These are phyloP conservation scores for Paxillus rubicundulus DNA, from an alignment of 768 basidiomycete genomes.

Conservation along the genomic window DNA sequence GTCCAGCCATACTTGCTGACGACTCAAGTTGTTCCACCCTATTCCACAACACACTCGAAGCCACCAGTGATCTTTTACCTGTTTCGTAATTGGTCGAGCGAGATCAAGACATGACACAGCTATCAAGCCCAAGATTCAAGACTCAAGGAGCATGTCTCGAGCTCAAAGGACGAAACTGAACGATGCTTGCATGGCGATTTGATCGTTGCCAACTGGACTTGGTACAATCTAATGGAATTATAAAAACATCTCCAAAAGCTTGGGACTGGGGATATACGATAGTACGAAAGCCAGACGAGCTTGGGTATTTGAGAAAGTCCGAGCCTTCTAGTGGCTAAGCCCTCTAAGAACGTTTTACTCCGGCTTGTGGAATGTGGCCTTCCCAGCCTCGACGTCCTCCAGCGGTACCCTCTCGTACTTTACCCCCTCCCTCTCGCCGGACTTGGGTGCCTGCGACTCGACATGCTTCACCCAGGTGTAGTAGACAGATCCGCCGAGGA, in stretches of 20 bases:
- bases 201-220: neutral
- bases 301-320: neutral
- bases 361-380: slow-evolving; percentile 23
- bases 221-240: neutral
- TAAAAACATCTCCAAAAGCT: neutral
- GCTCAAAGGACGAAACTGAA: neutral
- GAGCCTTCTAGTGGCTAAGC: neutral
- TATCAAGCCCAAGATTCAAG: no score
- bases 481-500: slow-evolving; percentile 76
- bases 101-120: no score
- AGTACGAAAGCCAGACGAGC: neutral
- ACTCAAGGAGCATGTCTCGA: no score
- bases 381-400: slow-evolving; percentile 61
- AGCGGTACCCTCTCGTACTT: slow-evolving; percentile 62
- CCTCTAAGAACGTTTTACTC: slow-evolving; percentile 17
- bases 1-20: no score
- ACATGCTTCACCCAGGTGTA: slow-evolving; percentile 88
- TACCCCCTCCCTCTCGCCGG: slow-evolving; percentile 24
- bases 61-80: neutral
- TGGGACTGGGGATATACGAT: neutral
- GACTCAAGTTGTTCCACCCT: neutral
- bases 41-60: slow-evolving; percentile 1
- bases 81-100: no score
- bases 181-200: neutral
- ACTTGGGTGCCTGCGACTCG: slow-evolving; percentile 49